Base-by-base conservation (phyloP, 2,329 filamentous ascomycete species). In the Xylaria sp. region DNA sequence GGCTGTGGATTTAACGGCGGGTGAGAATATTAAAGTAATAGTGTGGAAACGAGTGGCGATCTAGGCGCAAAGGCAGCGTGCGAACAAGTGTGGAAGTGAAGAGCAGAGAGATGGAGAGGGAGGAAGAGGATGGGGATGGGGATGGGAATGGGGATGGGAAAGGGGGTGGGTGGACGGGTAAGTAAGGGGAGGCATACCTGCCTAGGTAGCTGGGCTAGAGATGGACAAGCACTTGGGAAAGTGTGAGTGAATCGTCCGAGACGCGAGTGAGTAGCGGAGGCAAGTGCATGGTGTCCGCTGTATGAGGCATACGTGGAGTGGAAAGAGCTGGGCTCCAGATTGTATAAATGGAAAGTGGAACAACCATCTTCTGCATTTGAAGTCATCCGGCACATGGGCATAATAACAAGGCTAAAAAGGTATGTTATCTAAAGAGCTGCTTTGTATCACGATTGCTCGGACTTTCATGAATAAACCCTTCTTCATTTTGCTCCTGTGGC, bases 1-100 rank as follows among this genome's bases (percentile, higher is more conserved):
- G 17, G 37, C n/a, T 27, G 43, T 19, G 17, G 29, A 37, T 17
- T 27, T 46, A 35, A 59, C 27, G 31, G 40, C 19, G 48, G 47
- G 31, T 56, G 52, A 37, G n/a, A 54, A 55, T 58, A 49, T 51
- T 37, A 27, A 52, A 31, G 54, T 43, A 27, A 31, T 33, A 6
- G 25, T 13, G 38, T 5, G 29, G 21, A 48, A 58, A 58, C 11
- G 59, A 62, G 51, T 35, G 51, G 15, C 23, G 31, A 29, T 53
- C 46, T 38, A n/a, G 29, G 6, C 43, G 38, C 48, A 33, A 48
- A 25, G 25, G 19, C 7, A 35, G n/a, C n/a, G n/a, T n/a, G n/a
- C n/a, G n/a, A n/a, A n/a, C n/a, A n/a, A n/a, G n/a, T n/a, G n/a
- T n/a, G n/a, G n/a, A n/a, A n/a, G n/a, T n/a, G n/a, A n/a, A n/a